Evolutionary conservation across 1,284 basidiomycete species (phyloP).

Genomic region (Xerocomus minutiporus): DNA sequence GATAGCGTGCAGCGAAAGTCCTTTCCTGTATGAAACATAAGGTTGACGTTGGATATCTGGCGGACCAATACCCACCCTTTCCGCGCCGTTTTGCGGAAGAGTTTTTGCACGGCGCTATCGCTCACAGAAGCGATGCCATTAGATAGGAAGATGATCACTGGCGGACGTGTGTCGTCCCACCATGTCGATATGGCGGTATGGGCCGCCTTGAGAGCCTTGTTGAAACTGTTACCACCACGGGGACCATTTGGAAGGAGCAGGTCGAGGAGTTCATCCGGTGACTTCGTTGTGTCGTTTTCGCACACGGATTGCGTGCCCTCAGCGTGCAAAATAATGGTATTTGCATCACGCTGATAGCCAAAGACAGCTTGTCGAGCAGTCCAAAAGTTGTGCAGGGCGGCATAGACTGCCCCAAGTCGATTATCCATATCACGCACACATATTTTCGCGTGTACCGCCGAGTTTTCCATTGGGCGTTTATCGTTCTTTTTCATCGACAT

Average conservation of each 20-base stretch:
- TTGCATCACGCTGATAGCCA: constrained; percentile 45
- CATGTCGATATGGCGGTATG: constrained; percentile 44
- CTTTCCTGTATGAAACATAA: constrained; percentile 37
- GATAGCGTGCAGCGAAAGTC: constrained; percentile 55
- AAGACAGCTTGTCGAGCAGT: constrained; percentile 39
- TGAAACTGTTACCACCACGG: constrained; percentile 46
- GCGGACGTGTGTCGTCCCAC: constrained; percentile 52
- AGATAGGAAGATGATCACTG: constrained; percentile 58
- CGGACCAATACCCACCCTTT: constrained; percentile 39
- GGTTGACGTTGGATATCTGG: background rate
- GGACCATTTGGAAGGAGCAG: constrained; percentile 35
- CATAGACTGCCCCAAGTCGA: constrained; percentile 54
- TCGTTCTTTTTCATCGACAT: constrained; percentile 45
- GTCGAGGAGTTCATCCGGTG: constrained; percentile 44
- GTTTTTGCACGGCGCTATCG: constrained; percentile 37
- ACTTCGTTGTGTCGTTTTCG: constrained; percentile 43
- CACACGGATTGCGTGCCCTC: constrained; percentile 28
- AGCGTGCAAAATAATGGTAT: constrained; percentile 52
- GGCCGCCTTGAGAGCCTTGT: constrained; percentile 39
- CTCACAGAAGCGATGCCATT: constrained; percentile 41
- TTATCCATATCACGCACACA: constrained; percentile 36
- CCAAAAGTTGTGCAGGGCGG: constrained; percentile 51
- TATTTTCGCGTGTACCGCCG: constrained; percentile 39
- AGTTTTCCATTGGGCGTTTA: constrained; percentile 37
- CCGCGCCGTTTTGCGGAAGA: constrained; percentile 40